phyloP scores from a whole-genome alignment of 805 yeast genomes.

The Yamadazyma paraphyllophila region DNA sequence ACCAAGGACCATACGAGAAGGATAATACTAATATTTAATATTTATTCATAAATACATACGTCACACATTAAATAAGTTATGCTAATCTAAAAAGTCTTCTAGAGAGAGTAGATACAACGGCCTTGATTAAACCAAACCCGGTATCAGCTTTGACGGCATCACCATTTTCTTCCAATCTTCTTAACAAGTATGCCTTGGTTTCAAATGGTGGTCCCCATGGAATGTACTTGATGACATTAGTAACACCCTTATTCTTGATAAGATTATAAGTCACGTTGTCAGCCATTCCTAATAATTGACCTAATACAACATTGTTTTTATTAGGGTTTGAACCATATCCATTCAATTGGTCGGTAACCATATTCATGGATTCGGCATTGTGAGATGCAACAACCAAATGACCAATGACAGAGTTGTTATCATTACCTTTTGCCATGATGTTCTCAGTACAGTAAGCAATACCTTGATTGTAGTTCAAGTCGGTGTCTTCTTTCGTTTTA shows the following conservation, averaged over 20 bases:
- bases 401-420: conserved; percentile 53
- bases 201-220: conserved; percentile 98
- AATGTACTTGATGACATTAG: conserved; percentile 85
- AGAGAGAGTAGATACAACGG: conserved; percentile 34
- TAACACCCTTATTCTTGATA: conserved; percentile 59
- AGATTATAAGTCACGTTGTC: conserved; percentile 81
- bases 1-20: too few species aligned
- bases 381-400: conserved; percentile 91
- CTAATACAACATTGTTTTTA: conserved; percentile 70
- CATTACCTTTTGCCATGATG: conserved; percentile 42
- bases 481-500: conserved; percentile 77
- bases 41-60: neutral
- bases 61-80: conserved; percentile 6
- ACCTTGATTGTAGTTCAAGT: conserved; percentile 69
- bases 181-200: conserved; percentile 82
- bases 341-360: conserved; percentile 59
- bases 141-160: conserved; percentile 86
- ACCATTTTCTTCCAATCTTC: conserved; percentile 94
- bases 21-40: too few species aligned
- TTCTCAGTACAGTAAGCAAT: conserved; percentile 59
- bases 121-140: conserved; percentile 70
- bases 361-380: conserved; percentile 71
- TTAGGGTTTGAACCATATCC: conserved; percentile 17
- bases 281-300: conserved; percentile 94
- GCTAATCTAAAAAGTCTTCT: conserved; percentile 20